These are phyloP conservation scores for Eucalyptus sp. DNA, from an alignment of 345 rosid species.

Conservation along the genomic window DNA sequence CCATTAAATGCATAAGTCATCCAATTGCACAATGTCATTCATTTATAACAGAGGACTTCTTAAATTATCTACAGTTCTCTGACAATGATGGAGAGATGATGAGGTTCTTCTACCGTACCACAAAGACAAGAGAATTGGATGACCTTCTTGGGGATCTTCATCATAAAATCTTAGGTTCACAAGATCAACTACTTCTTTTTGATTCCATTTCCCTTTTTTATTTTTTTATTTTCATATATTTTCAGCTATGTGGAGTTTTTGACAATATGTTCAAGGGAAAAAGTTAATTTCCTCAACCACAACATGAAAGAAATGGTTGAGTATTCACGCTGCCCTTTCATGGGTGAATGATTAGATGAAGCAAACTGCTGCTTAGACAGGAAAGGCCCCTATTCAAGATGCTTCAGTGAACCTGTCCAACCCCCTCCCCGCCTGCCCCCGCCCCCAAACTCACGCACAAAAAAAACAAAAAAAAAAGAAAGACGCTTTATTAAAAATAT, in stretches of 20 bases:
- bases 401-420: neutral
- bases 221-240: neutral
- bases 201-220: neutral
- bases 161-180: slow-evolving; percentile 76
- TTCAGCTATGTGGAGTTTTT: neutral
- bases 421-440: too few relatives aligned
- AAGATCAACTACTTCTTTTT: neutral
- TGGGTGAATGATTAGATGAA: neutral
- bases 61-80: slow-evolving; percentile 37
- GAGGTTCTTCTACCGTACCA: slow-evolving; percentile 74
- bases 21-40: neutral
- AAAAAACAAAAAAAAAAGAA: neutral
- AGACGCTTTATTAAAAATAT: neutral
- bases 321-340: neutral
- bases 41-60: neutral
- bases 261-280: neutral
- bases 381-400: neutral
- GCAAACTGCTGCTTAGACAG: neutral
- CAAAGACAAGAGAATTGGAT: slow-evolving; percentile 86
- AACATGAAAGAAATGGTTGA: neutral
- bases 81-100: slow-evolving; percentile 60
- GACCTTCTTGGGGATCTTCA: slow-evolving; percentile 87
- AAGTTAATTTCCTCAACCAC: neutral
- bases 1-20: neutral
- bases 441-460: fast-evolving